phyloP scores from a whole-genome alignment of 1,139 yeast genomes.

The Taphrina sp. region DNA sequence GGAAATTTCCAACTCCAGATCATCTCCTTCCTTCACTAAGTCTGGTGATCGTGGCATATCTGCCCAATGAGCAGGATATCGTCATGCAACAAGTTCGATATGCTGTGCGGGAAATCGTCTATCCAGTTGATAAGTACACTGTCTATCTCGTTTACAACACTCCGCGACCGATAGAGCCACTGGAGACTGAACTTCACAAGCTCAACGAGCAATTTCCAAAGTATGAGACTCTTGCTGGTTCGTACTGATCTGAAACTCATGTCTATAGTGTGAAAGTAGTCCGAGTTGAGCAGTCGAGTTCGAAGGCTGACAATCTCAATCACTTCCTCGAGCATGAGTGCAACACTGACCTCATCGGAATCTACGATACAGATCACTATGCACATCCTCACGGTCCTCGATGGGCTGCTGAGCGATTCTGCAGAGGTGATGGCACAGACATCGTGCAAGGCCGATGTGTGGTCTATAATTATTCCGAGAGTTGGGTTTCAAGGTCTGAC shows the following conservation, averaged over 20 bases:
- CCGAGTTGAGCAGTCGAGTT: neutral
- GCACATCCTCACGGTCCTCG: conserved; percentile 13
- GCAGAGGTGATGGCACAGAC: conserved; percentile 6
- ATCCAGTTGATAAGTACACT: neutral
- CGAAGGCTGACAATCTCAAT: conserved; percentile 9
- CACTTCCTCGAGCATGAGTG: conserved; percentile 12
- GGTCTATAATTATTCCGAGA: conserved; percentile 5
- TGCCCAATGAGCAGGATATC: conserved; percentile 13
- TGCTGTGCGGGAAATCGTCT: conserved; percentile 2
- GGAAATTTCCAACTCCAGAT: conserved; percentile 7
- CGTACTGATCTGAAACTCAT: neutral
- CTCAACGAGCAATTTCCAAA: conserved; percentile 8
- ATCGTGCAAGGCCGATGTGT: conserved; percentile 11
- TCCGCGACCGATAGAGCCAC: neutral
- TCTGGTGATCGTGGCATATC: conserved; percentile 5
- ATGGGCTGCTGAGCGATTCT: conserved; percentile 7
- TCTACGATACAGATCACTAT: conserved; percentile 11
- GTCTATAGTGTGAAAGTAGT: neutral
- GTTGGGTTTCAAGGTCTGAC: conserved; percentile 11
- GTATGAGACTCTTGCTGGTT: neutral
- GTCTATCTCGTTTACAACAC: conserved; percentile 13
- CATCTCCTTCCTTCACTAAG: conserved; percentile 1
- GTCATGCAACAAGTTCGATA: conserved; percentile 9
- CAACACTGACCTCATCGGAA: conserved; percentile 4
- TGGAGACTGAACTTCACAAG: neutral